Conservation (phyloP, 352 stramenopile genomes). For the Albugo candida region DNA sequence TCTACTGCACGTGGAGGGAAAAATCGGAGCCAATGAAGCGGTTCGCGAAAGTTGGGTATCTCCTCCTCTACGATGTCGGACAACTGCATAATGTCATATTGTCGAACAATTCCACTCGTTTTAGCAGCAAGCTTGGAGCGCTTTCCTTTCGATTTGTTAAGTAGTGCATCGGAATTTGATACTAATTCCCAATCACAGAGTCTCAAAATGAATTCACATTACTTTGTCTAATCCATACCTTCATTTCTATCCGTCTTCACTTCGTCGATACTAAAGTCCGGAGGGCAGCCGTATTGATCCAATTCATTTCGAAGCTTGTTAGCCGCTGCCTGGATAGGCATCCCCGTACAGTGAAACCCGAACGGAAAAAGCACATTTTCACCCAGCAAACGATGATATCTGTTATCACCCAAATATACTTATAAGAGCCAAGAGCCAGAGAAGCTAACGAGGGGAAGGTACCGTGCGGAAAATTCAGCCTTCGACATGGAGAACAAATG, state of each 20-base stretch:
- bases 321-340: slow-evolving; percentile 98
- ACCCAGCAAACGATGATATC: slow-evolving; percentile 93
- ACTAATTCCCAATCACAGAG: slow-evolving; percentile 13
- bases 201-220: neutral
- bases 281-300: slow-evolving; percentile 83
- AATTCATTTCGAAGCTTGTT: slow-evolving; percentile 99
- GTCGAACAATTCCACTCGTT: slow-evolving; percentile 89
- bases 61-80: slow-evolving; percentile 80
- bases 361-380: slow-evolving; percentile 99
- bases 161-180: slow-evolving; percentile 56
- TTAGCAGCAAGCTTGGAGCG: slow-evolving; percentile 98
- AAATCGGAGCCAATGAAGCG: slow-evolving; percentile 96
- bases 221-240: neutral
- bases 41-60: slow-evolving; percentile 95
- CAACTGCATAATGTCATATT: slow-evolving; percentile 98
- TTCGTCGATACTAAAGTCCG: slow-evolving; percentile 80
- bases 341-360: slow-evolving; percentile 98
- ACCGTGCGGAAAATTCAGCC: slow-evolving; percentile 83
- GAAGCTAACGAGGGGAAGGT: slow-evolving; percentile 3
- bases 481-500: slow-evolving; percentile 97
- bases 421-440: neutral
- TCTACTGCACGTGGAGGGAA: slow-evolving; percentile 93
- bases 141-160: slow-evolving; percentile 85
- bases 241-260: slow-evolving; percentile 7
- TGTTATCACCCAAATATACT: slow-evolving; percentile 28